Conservation (phyloP, 768 basidiomycete species). For the Podaxis pistillaris region DNA sequence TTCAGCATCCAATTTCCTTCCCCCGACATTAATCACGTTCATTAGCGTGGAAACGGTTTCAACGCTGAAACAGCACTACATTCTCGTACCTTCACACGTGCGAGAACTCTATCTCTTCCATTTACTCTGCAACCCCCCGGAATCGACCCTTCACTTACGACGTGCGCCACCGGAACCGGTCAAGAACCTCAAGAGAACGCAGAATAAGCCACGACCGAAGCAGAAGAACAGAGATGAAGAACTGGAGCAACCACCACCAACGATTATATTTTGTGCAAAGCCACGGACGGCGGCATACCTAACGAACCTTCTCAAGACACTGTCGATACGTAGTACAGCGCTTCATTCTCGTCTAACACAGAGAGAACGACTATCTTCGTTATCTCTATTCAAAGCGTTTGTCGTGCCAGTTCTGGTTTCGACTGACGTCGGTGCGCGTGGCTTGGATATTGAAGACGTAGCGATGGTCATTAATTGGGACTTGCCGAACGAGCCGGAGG, state of each 20-base stretch:
- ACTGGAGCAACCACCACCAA: slow-evolving; percentile 82
- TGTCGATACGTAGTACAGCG: slow-evolving; percentile 82
- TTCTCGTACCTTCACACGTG: slow-evolving; percentile 93
- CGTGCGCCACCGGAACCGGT: slow-evolving; percentile 56
- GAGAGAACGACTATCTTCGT: slow-evolving; percentile 78
- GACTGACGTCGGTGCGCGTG: slow-evolving; percentile 94
- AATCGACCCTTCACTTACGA: slow-evolving; percentile 66
- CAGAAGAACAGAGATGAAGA: slow-evolving; percentile 46
- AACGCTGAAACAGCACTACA: slow-evolving; percentile 82
- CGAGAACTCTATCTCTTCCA: slow-evolving; percentile 91
- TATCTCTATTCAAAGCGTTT: slow-evolving; percentile 83
- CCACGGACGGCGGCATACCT: slow-evolving; percentile 90
- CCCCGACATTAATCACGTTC: neutral
- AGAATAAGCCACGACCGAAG: slow-evolving; percentile 26
- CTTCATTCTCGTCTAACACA: slow-evolving; percentile 94
- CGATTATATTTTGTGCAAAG: slow-evolving; percentile 90
- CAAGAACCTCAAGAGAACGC: slow-evolving; percentile 31
- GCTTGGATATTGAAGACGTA: slow-evolving; percentile 94
- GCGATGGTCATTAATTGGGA: slow-evolving; percentile 98
- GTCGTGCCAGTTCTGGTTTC: slow-evolving; percentile 90
- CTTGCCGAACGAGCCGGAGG: slow-evolving; percentile 83
- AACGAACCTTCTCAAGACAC: slow-evolving; percentile 70
- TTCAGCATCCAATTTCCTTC: neutral
- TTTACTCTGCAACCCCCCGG: slow-evolving; percentile 86
- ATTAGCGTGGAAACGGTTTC: slow-evolving; percentile 85